Conservation (phyloP, 108 stramenopile species). For the Bacterosira constricta region DNA sequence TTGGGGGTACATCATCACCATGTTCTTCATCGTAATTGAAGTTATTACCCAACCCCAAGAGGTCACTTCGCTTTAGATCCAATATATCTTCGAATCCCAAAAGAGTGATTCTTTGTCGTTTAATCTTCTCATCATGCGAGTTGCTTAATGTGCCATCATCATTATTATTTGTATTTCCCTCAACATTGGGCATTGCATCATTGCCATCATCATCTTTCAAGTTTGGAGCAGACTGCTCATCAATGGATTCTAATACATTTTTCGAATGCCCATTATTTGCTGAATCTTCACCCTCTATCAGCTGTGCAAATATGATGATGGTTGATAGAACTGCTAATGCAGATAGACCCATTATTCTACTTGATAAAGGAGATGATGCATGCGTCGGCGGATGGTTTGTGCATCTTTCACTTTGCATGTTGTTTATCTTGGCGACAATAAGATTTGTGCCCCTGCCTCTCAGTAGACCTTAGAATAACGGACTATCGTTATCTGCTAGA, state of each 20-base stretch:
- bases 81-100: conserved; percentile 24
- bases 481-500: too few species aligned
- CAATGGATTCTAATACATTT: background rate
- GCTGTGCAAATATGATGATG: conserved; percentile 2
- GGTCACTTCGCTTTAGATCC: conserved; percentile 20
- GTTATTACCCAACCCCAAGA: conserved; percentile 20
- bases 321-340: background rate
- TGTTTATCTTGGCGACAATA: too few species aligned
- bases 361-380: background rate
- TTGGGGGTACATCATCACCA: background rate
- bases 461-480: too few species aligned
- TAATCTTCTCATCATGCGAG: background rate
- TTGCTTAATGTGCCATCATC: background rate
- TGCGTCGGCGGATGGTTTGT: background rate
- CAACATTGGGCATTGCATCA: background rate
- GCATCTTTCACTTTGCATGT: too few species aligned
- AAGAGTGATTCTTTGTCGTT: conserved; percentile 16
- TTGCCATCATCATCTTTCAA: too few species aligned
- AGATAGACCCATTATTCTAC: background rate
- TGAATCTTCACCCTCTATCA: background rate
- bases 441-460: too few species aligned
- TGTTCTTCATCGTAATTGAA: background rate
- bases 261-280: background rate
- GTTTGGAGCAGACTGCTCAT: too few species aligned
- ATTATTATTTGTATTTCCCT: background rate